phyloP scores from a whole-genome alignment of 1,284 basidiomycete species.

The Ganoderma sinense region DNA sequence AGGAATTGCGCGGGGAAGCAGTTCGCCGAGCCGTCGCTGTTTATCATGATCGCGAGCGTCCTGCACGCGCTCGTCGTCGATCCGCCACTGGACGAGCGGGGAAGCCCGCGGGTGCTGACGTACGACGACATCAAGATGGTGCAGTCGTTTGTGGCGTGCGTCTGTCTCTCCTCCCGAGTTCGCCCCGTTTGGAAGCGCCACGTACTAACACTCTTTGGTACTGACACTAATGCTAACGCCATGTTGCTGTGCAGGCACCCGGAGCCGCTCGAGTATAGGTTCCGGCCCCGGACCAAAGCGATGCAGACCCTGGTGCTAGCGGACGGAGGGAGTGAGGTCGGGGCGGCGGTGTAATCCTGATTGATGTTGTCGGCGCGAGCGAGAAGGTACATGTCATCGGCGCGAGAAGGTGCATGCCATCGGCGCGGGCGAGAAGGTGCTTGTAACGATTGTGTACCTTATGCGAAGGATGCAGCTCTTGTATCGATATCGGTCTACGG shows the following conservation, averaged over 20 bases:
- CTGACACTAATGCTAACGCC: background rate
- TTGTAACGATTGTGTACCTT: background rate
- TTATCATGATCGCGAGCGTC: slow-evolving; percentile 30
- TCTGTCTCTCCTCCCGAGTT: background rate
- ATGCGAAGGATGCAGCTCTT: background rate
- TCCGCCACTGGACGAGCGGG: slow-evolving; percentile 10
- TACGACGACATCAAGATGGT: slow-evolving; percentile 7
- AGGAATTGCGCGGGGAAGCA: slow-evolving; percentile 32
- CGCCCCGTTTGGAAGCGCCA: background rate
- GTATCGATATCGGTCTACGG: background rate
- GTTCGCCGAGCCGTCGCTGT: slow-evolving; percentile 33
- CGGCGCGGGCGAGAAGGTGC: background rate
- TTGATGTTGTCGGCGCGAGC: background rate
- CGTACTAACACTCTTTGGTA: background rate
- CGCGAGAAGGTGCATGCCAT: no score
- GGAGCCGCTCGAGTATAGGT: background rate
- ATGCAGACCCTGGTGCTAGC: slow-evolving; percentile 1
- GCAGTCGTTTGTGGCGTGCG: slow-evolving; percentile 6
- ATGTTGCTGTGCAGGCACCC: background rate
- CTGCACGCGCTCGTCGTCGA: slow-evolving; percentile 30
- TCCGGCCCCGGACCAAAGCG: background rate
- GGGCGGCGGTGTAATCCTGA: background rate
- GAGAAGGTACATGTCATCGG: background rate
- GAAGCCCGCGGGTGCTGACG: slow-evolving; percentile 9
- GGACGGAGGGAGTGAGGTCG: background rate